phyloP scores from a whole-genome alignment of 495 filamentous ascomycete genomes.

The Hamigera avellanea region DNA sequence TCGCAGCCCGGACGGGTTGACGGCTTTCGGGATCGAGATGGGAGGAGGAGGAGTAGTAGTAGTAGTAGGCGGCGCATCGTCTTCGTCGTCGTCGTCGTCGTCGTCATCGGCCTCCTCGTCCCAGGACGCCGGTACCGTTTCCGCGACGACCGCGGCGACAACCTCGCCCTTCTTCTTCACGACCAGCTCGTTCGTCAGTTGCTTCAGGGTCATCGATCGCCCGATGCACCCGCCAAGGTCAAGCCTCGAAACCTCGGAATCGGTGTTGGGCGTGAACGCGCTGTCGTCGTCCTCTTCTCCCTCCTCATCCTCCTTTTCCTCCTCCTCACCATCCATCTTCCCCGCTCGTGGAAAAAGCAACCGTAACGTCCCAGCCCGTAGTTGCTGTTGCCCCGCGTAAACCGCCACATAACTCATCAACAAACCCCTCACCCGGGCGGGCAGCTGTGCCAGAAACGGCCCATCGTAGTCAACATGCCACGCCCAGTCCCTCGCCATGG shows the following conservation, averaged over 20 bases:
- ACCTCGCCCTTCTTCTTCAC: slow-evolving; percentile 10
- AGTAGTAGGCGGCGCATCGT: no score
- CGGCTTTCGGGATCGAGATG: slow-evolving; percentile 25
- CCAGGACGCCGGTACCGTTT: slow-evolving; percentile 25
- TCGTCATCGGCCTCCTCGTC: slow-evolving; percentile 34
- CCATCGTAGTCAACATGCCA: slow-evolving; percentile 56
- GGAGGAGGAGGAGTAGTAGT: slow-evolving; percentile 6
- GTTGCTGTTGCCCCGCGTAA: slow-evolving; percentile 23
- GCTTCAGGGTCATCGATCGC: slow-evolving; percentile 43
- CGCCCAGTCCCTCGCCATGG: slow-evolving; percentile 57
- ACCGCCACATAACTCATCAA: slow-evolving; percentile 54
- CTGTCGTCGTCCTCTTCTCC: neutral
- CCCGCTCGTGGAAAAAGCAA: slow-evolving; percentile 17
- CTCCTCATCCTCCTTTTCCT: slow-evolving; percentile 13
- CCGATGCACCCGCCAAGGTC: slow-evolving; percentile 56
- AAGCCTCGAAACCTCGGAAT: slow-evolving; percentile 45
- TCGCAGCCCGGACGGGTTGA: slow-evolving; percentile 29
- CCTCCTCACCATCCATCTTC: slow-evolving; percentile 17
- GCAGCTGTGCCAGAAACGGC: slow-evolving; percentile 51
- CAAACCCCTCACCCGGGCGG: slow-evolving; percentile 45
- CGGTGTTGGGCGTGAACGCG: no score
- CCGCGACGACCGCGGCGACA: neutral
- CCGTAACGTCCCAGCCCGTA: slow-evolving; percentile 18
- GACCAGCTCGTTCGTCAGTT: slow-evolving; percentile 44
- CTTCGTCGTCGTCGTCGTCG: neutral